Evolutionary conservation across 805 yeast genomes (phyloP), one percentile per base, ranked within the genome.

Genomic region (Nakazawaea pomicola): DNA sequence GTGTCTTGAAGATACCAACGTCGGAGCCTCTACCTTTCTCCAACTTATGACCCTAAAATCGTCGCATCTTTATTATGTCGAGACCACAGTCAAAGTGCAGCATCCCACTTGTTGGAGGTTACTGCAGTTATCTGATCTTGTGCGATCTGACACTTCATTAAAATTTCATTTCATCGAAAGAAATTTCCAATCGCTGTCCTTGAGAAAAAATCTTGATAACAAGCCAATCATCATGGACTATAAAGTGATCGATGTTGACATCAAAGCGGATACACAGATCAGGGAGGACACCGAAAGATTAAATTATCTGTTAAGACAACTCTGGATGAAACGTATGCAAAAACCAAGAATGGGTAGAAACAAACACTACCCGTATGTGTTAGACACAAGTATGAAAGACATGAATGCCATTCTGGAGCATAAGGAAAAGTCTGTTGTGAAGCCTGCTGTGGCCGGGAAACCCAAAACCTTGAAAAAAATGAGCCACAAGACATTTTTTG

Each of bases 31-130:
- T 9, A 17, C 23, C 7, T 18, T 24, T 3, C 6, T 9, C 7
- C 36, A 38, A 21, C 14, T 38, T 15, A 38, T 38, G 41, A 17
- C 16, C 28, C 29, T 14, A 5, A 10, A 12, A 21, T 28, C 20
- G 10, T 16, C 27, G 5, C 34, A 28, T 12, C 30, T 50, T 10
- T 43, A 43, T 29, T 52, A 50, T 34, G 36, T 50, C 3, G 55
- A 41, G 21, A 32, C 38, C 12, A 30, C 44, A 4, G 6, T 40
- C 29, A 49, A 12, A 24, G 28, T 16, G 7, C 12, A 7, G 15
- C 29, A 6, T n/a, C 27, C 17, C 20, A 29, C 23, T 25, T 19
- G 28, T 18, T 41, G 45, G 45, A 24, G 32, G 28, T n/a, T 11
- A 6, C 21, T 36, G 5, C 11, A 14, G 23, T 14, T 31, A 12